These are phyloP conservation scores for Botrytis medusae DNA, from an alignment of 2,329 filamentous ascomycete genomes.

Conservation along the genomic window DNA sequence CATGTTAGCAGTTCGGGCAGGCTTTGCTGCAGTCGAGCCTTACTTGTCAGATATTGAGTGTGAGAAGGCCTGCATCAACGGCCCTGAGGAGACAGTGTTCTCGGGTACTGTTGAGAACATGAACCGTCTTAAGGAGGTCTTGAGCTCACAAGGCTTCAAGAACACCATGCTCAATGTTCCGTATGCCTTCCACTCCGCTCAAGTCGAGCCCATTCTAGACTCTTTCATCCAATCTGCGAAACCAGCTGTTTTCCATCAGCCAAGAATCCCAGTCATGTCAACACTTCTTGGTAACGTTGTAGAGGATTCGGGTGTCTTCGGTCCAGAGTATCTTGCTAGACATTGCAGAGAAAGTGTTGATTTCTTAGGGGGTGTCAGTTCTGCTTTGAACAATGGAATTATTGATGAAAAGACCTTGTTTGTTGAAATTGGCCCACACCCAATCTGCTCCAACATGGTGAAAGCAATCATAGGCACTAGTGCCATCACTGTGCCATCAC, in stretches of 20 bases:
- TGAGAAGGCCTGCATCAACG: conserved; percentile 70
- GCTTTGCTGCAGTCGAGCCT: conserved; percentile 29
- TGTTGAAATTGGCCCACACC: conserved; percentile 69
- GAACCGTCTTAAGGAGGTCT: conserved; percentile 48
- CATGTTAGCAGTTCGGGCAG: conserved; percentile 57
- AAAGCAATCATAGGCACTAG: conserved; percentile 49
- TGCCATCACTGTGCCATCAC: conserved; percentile 57
- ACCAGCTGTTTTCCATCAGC: conserved; percentile 54
- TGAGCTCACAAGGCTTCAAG: conserved; percentile 55
- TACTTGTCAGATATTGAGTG: conserved; percentile 19
- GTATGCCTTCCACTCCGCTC: conserved; percentile 65
- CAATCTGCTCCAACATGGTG: conserved; percentile 66
- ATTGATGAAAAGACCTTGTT: conserved; percentile 67
- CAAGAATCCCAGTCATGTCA: conserved; percentile 63
- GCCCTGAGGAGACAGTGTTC: conserved; percentile 71
- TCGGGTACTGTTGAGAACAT: conserved; percentile 57
- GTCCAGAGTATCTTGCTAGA: conserved; percentile 61
- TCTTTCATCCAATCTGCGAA: conserved; percentile 56
- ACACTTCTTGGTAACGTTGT: conserved; percentile 63
- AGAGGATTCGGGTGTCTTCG: conserved; percentile 54
- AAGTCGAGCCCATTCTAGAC: conserved; percentile 61
- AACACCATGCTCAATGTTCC: conserved; percentile 61
- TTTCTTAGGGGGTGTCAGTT: conserved; percentile 62
- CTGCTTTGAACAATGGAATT: conserved; percentile 29
- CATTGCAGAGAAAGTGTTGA: conserved; percentile 70